Percentiles rank a stretch among this genome's conserved stretches.
Evolutionary conservation across 495 filamentous ascomycete genomes (phyloP).

Genomic region (Letharia columbiana): DNA sequence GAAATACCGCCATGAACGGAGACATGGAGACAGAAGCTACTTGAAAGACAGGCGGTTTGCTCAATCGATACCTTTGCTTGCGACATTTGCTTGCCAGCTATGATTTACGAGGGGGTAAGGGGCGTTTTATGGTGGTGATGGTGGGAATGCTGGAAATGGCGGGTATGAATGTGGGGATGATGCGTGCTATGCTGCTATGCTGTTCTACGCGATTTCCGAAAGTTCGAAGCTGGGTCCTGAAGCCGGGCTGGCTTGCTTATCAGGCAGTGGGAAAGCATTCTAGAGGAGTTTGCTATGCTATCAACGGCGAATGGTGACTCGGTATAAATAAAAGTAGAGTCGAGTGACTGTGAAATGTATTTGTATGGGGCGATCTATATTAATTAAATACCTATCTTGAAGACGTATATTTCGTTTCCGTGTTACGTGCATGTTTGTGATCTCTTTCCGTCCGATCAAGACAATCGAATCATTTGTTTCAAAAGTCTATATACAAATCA

Average conservation of each 20-base stretch:
- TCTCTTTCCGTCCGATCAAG: not conserved
- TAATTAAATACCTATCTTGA: not conserved
- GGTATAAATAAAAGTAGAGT: not conserved
- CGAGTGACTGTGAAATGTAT: not conserved
- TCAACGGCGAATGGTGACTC: not conserved
- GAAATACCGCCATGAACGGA: not conserved
- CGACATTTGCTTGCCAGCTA: not conserved
- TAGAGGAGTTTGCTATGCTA: not conserved
- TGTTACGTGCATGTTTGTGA: not conserved
- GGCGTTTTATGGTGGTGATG: conserved; percentile 5
- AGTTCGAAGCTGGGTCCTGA: not conserved
- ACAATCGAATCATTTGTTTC: not conserved
- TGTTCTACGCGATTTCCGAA: not conserved
- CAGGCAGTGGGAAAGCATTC: not conserved
- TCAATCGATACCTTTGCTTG: not conserved
- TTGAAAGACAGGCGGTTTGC: not conserved
- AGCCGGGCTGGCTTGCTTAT: not conserved
- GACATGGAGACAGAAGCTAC: not conserved
- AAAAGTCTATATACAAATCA: not conserved
- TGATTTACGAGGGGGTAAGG: not conserved
- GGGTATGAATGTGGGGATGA: not conserved
- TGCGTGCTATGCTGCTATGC: not conserved
- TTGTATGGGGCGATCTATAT: not conserved
- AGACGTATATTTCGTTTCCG: too few species aligned
- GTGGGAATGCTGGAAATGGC: not conserved